phyloP scores from a whole-genome alignment of 371 early-diverging fungal genomes.

The Batkoa obscura region DNA sequence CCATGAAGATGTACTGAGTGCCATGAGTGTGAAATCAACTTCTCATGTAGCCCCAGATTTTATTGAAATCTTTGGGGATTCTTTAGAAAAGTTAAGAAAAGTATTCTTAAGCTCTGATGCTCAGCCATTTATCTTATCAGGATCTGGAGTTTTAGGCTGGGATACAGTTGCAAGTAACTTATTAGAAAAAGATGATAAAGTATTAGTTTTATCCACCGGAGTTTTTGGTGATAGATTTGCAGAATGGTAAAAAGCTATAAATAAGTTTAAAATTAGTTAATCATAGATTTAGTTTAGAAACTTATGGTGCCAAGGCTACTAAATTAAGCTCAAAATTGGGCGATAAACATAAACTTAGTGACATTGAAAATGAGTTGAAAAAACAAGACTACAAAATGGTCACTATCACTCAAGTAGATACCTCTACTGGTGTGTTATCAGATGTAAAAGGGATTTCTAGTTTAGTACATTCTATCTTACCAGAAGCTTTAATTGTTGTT shows the following conservation, averaged over 20 bases:
- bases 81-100: slow-evolving; percentile 62
- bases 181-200: slow-evolving; percentile 70
- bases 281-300: slow-evolving; percentile 34
- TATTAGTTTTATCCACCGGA: slow-evolving; percentile 80
- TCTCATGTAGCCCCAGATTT: slow-evolving; percentile 87
- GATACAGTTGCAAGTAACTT: slow-evolving; percentile 84
- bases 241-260: slow-evolving; percentile 43
- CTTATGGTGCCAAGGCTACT: slow-evolving; percentile 74
- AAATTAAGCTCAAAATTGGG: slow-evolving; percentile 47
- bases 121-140: slow-evolving; percentile 87
- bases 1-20: slow-evolving; percentile 64
- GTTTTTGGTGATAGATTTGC: slow-evolving; percentile 91
- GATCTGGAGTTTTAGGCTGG: slow-evolving; percentile 90
- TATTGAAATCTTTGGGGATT: slow-evolving; percentile 66
- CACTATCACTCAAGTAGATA: slow-evolving; percentile 90
- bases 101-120: slow-evolving; percentile 61
- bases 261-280: not conserved
- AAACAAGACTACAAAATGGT: slow-evolving; percentile 57
- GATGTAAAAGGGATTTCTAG: slow-evolving; percentile 61
- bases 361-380: slow-evolving; percentile 25
- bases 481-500: slow-evolving; percentile 73
- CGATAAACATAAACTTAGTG: slow-evolving; percentile 36
- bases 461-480: slow-evolving; percentile 53
- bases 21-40: slow-evolving; percentile 79
- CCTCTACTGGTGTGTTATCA: slow-evolving; percentile 80